Percentiles rank a stretch among this genome's conserved stretches.
These are phyloP conservation scores for Phytophthora macrochlamydospora DNA, from an alignment of 352 stramenopile genomes.

Conservation along the genomic window DNA sequence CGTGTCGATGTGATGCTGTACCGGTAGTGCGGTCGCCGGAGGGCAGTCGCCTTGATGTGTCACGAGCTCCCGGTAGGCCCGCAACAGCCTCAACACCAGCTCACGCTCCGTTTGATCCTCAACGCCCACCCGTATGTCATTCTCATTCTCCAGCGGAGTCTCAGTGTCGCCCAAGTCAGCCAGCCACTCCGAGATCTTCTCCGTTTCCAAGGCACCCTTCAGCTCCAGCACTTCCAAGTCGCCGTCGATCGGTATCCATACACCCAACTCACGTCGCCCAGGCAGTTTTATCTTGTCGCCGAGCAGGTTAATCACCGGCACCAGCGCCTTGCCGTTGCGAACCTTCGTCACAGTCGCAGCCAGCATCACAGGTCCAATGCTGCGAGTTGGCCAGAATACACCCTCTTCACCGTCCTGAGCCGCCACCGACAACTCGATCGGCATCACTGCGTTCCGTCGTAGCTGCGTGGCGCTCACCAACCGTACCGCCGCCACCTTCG, in stretches of 20 bases:
- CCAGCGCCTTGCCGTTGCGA: background rate
- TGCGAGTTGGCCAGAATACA: constrained; percentile 1
- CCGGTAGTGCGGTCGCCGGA: constrained; percentile 7
- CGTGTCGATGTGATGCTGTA: constrained; percentile 29
- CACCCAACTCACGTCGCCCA: constrained; percentile 7
- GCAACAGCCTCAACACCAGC: constrained; percentile 7
- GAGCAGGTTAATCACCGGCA: constrained; percentile 16
- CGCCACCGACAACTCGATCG: constrained; percentile 1
- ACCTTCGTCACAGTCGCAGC: constrained; percentile 6
- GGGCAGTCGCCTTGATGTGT: constrained; percentile 7
- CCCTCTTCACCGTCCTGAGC: constrained; percentile 8
- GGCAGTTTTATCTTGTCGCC: constrained; percentile 11
- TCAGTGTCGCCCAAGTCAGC: background rate
- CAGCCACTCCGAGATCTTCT: background rate
- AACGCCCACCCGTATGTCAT: background rate
- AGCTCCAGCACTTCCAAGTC: constrained; percentile 18
- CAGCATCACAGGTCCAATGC: constrained; percentile 1
- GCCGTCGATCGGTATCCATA: constrained; percentile 11
- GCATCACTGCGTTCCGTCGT: background rate
- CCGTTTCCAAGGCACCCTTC: background rate
- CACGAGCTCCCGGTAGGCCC: background rate
- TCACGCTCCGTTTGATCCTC: background rate
- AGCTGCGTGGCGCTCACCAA: constrained; percentile 1
- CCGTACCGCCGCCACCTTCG: background rate
- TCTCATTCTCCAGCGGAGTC: constrained; percentile 7